Base-by-base conservation (phyloP, 192 early-diverging fungal genomes). In the Haplosporangium gracile region DNA sequence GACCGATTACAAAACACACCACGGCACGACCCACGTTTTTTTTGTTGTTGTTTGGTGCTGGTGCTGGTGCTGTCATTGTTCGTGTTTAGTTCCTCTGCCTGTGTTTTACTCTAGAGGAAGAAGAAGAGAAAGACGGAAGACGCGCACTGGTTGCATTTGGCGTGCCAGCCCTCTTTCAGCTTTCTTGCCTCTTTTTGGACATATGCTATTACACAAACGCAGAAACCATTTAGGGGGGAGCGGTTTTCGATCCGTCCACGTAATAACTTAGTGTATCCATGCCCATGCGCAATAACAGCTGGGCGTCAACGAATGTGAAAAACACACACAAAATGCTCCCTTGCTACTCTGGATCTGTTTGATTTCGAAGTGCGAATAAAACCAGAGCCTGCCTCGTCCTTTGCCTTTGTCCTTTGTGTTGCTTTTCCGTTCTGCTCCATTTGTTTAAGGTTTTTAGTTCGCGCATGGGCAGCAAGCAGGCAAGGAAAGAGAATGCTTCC, bases 401-500 rank as follows among this genome's bases (percentile, higher is more conserved):
- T 2, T 65, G 26, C 60, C 13, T 32, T 53, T 53, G 51, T 15
- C 51, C 51, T 53, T 15, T 20, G 4, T 53, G 26, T 10, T 65
- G 26, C 60, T 3, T 32, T 32, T 32, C 26, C 60, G 26, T 65
- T 32, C 9, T 65, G 60, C 26, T 65, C 26, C 26, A 60, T 60
- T 57, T 65, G 9, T 32, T 65, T 65, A 65, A 65, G 60, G 60
- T 65, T 65, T 65, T 65, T 65, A 32, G 60, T 65, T 26, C 26
- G 29, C 60, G 60, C 60, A 65, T 65, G 60, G 60, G 60, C 60
- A 32, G 60, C 60, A 65, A 65, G 22, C 53, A 63, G 29, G 24
- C 1, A n/a, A 15, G 24, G 24, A 65, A 15, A 65, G 24, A 32
- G 26, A 32, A 65, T 16, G 16, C 60, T 65, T 32, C 29, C 29